Percentiles rank a stretch among this genome's conserved stretches.
phyloP scores from a whole-genome alignment of 768 basidiomycete genomes.

The Dentipellis fragilis region DNA sequence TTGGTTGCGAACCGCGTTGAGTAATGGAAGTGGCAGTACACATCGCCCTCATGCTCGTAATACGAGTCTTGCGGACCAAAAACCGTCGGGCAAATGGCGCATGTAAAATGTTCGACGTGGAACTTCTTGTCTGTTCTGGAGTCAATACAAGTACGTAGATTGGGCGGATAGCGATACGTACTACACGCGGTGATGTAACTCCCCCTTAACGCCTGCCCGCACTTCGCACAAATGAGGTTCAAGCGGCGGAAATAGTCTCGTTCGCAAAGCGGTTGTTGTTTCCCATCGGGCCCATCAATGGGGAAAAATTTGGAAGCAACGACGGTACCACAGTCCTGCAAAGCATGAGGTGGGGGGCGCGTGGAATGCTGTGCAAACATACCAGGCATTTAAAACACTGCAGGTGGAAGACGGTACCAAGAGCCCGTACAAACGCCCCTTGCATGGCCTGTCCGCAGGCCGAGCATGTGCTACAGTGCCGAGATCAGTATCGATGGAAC shows the following conservation, averaged over 20 bases:
- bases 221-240: constrained; percentile 94
- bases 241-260: constrained; percentile 94
- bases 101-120: constrained; percentile 99
- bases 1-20: constrained; percentile 98
- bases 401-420: constrained; percentile 91
- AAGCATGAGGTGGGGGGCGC: constrained; percentile 8
- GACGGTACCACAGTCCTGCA: constrained; percentile 88
- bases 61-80: constrained; percentile 99
- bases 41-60: constrained; percentile 96
- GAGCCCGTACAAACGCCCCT: constrained; percentile 92
- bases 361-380: constrained; percentile 21
- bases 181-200: constrained; percentile 99
- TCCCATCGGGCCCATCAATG: constrained; percentile 83
- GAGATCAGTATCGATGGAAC: not conserved
- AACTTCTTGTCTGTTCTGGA: constrained; percentile 78
- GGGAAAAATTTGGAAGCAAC: constrained; percentile 99
- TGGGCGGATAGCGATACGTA: constrained; percentile 30
- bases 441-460: constrained; percentile 78
- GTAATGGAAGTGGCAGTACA: constrained; percentile 99
- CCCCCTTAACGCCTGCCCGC: constrained; percentile 85
- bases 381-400: constrained; percentile 98
- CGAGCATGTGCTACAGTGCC: constrained; percentile 48
- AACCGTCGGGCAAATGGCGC: constrained; percentile 89
- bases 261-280: constrained; percentile 93
- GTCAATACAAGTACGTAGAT: no score